phyloP scores from a whole-genome alignment of 164 flowering plant species.

The Kalanchoe fedtschenkoi region DNA sequence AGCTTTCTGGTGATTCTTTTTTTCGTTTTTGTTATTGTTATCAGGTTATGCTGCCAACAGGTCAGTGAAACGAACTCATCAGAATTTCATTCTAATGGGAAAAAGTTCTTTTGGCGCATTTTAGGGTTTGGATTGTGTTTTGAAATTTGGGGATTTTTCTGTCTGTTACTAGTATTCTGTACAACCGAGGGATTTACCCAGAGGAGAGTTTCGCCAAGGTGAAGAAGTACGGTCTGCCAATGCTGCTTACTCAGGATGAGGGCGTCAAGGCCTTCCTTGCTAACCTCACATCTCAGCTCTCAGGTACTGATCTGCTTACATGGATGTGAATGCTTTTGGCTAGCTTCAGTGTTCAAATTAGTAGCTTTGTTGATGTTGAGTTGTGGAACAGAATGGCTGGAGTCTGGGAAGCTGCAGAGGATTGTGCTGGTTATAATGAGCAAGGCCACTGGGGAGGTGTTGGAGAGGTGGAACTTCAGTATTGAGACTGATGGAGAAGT shows the following conservation, averaged over 20 bases:
- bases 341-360: not conserved
- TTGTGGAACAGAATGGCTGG: constrained; percentile 68
- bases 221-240: constrained; percentile 92
- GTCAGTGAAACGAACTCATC: constrained; percentile 19
- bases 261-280: constrained; percentile 76
- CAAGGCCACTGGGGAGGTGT: constrained; percentile 65
- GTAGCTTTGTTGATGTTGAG: constrained; percentile 4
- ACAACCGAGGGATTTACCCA: constrained; percentile 84
- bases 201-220: constrained; percentile 86
- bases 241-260: constrained; percentile 90
- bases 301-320: constrained; percentile 26
- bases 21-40: constrained; percentile 4
- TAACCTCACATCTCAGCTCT: constrained; percentile 67
- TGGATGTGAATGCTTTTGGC: not conserved
- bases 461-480: constrained; percentile 93
- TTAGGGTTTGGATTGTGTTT: not conserved
- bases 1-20: not conserved
- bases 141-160: not conserved
- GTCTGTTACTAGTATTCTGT: constrained; percentile 48
- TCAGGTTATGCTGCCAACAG: constrained; percentile 97
- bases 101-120: not conserved
- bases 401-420: constrained; percentile 80
- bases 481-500: constrained; percentile 85
- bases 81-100: not conserved
- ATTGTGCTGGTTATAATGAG: constrained; percentile 91